Evolutionary conservation across 208 protist genomes (phyloP).

Genomic region (Naegleria fowleri): DNA sequence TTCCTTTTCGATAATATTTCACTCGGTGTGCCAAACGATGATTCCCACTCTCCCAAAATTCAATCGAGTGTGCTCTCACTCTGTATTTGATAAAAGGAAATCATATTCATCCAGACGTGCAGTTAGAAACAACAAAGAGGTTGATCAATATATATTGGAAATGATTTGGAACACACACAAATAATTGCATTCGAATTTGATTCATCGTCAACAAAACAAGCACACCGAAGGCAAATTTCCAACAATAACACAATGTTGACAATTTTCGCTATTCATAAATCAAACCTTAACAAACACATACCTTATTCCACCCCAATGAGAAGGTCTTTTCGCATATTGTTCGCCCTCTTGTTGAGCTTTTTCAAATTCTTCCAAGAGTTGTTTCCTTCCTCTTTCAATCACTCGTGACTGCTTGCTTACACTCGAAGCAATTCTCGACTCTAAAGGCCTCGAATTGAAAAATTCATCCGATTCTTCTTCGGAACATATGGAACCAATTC

Average conservation of each 20-base stretch:
- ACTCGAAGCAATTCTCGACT: background rate
- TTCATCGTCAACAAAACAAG: too few species aligned
- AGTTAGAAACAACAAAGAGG: too few species aligned
- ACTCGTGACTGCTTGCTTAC: background rate
- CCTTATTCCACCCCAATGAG: background rate
- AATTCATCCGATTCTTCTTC: background rate
- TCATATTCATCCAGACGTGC: too few species aligned
- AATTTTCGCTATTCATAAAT: too few species aligned
- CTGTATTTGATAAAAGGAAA: too few species aligned
- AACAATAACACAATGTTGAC: too few species aligned
- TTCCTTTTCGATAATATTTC: background rate
- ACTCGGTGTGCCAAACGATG: background rate
- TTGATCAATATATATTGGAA: too few species aligned
- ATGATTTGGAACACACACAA: too few species aligned
- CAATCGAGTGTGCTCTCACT: background rate
- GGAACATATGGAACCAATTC: background rate
- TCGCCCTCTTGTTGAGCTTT: background rate
- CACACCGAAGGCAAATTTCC: too few species aligned
- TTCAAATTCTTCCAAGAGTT: background rate
- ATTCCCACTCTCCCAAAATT: background rate
- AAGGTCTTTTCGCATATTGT: too few species aligned
- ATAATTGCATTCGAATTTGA: too few species aligned
- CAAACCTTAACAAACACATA: too few species aligned
- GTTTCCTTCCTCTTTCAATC: background rate
- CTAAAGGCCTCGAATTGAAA: background rate